Conservation (phyloP, 345 rosid species). For the Hypericum androsaemum region DNA sequence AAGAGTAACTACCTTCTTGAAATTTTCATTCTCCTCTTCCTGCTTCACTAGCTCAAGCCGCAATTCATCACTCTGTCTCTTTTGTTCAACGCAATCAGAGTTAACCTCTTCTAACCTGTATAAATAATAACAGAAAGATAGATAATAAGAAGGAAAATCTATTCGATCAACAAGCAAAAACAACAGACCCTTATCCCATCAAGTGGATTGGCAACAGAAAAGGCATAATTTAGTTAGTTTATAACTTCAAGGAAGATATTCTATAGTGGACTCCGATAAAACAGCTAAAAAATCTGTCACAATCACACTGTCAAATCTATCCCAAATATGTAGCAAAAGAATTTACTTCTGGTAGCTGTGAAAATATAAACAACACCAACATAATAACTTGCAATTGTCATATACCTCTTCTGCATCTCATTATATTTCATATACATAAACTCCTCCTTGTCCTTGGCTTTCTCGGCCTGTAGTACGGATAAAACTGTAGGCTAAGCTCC, state of each 20-base stretch:
- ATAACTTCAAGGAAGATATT: no score
- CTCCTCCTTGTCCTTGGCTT: constrained; percentile 89
- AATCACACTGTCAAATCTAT: no score
- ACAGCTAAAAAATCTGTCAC: no score
- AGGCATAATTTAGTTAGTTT: no score
- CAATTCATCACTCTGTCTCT: constrained; percentile 47
- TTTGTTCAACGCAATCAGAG: constrained; percentile 46
- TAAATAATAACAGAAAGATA: not conserved
- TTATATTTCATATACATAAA: constrained; percentile 45
- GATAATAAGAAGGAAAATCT: not conserved
- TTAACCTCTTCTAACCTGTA: constrained; percentile 66
- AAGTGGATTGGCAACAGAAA: no score
- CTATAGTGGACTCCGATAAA: no score
- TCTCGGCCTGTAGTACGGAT: constrained; percentile 57
- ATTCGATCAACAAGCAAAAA: no score
- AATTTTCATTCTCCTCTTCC: constrained; percentile 46
- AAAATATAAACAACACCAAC: not conserved
- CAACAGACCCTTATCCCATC: no score
- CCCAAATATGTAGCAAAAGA: not conserved
- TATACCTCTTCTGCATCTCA: constrained; percentile 55
- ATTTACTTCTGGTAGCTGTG: no score
- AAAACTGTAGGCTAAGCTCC: no score
- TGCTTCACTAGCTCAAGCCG: constrained; percentile 46
- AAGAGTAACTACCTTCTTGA: constrained; percentile 39
- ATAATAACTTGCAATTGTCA: constrained; percentile 1